These are phyloP conservation scores for Coemansia sp. DNA, from an alignment of 192 early-diverging fungal genomes.

Conservation along the genomic window DNA sequence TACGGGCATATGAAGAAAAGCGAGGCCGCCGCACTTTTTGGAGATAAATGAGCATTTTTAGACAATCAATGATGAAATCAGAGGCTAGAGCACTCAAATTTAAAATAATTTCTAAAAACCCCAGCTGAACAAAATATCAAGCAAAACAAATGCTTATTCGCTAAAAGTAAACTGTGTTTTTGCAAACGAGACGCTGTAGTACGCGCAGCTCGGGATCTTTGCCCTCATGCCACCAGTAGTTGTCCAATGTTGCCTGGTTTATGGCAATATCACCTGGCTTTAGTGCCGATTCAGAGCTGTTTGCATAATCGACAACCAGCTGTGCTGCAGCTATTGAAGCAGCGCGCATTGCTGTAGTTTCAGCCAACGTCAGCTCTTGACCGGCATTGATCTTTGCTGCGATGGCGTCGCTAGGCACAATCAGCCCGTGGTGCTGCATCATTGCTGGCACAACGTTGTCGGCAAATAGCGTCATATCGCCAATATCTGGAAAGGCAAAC, in stretches of 20 bases:
- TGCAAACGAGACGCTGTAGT: conserved; percentile 59
- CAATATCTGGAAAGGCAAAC: conserved; percentile 70
- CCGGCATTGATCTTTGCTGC: conserved; percentile 50
- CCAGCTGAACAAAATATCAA: no score
- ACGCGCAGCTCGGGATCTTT: conserved; percentile 66
- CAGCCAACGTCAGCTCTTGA: conserved; percentile 53
- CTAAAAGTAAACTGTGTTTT: conserved; percentile 71
- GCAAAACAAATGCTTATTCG: background rate
- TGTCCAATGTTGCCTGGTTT: conserved; percentile 58
- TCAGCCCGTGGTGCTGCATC: conserved; percentile 58
- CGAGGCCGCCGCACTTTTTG: background rate
- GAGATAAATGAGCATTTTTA: background rate
- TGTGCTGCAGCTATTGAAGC: conserved; percentile 68
- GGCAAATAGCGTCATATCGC: conserved; percentile 67
- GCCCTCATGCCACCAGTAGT: conserved; percentile 73
- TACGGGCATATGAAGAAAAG: background rate
- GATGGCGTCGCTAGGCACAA: conserved; percentile 52
- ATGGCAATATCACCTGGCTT: conserved; percentile 43
- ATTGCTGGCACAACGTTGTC: conserved; percentile 77
- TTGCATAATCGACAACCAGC: conserved; percentile 53
- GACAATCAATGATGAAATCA: background rate
- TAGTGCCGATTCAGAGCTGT: conserved; percentile 26
- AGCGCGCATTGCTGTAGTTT: conserved; percentile 65
- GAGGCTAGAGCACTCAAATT: no score
- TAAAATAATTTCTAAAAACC: no score